Base-by-base conservation (phyloP, 2,329 filamentous ascomycete species). In the Colletotrichum noveboracense region DNA sequence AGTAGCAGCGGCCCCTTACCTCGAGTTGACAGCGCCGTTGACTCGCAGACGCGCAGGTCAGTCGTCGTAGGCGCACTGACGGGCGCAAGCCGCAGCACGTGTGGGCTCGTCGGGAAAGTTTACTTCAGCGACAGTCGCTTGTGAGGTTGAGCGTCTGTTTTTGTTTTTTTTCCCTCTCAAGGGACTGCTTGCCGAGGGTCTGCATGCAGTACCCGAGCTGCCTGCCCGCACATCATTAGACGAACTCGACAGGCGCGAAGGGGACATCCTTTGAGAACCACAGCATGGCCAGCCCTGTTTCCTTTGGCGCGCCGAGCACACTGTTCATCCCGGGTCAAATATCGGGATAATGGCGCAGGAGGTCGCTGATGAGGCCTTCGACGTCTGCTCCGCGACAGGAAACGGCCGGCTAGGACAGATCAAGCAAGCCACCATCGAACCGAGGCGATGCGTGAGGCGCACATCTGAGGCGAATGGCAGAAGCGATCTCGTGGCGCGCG, bases 11-110 rank as follows among this genome's bases (percentile, higher is more conserved):
- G 38, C 56, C 64, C 62, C 69, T 73, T 67, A 48, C 38, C 62
- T 73, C 36, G 24, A 64, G 30, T 16, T 64, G 62, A 73, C 73
- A 73, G 71, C 74, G 71, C 71, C 66, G 71, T 74, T 76, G 71
- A 70, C 70, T 76, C 70, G 74, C 70, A 74, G 48, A 70, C 70
- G 73, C 70, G 74, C 64, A 74, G 48, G 61, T 71, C 30, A n/a
- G 60, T 52, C 67, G 28, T 61, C 32, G 61, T 43, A 73, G 34
- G 28, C 66, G 71, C 70, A 74, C 71, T 75, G 71, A 75, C 66
- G 66, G 62, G 43, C 60, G 71, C 66, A 74, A 74, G 66, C 66
- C 71, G 68, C 69, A 56, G 58, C 73, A 76, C 48, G 34, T 65
- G 74, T 70, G 65, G 65, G 61, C 60, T 70, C 26, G 61, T 66